A percentile compares a stretch with the other conserved stretches of the same genome.
Evolutionary conservation across 441 rosid genomes (phyloP).

Genomic region (Melianthus villosus): DNA sequence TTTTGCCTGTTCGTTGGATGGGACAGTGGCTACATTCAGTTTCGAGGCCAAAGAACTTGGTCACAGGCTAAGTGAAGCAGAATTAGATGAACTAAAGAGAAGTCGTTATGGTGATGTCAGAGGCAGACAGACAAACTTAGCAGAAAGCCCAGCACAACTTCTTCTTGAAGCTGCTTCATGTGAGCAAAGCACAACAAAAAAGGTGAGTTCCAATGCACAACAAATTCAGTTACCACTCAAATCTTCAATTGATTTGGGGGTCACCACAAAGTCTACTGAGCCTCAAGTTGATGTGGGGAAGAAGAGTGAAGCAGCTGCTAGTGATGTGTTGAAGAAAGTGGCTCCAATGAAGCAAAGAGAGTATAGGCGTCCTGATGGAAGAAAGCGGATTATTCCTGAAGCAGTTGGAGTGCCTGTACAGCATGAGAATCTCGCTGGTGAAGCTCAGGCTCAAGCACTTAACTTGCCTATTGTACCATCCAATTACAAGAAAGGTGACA

Average conservation of each 20-base stretch:
- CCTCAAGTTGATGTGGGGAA: constrained; percentile 37
- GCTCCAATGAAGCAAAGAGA: constrained; percentile 80
- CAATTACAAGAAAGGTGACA: constrained; percentile 29
- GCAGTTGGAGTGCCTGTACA: constrained; percentile 61
- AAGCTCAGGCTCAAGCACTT: constrained; percentile 21
- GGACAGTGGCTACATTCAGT: constrained; percentile 79
- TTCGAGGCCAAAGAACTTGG: constrained; percentile 76
- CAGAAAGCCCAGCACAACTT: constrained; percentile 82
- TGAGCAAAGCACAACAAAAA: constrained; percentile 44
- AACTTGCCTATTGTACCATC: constrained; percentile 26
- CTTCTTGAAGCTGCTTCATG: constrained; percentile 81
- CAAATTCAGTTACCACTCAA: constrained; percentile 33
- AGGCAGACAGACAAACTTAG: constrained; percentile 77
- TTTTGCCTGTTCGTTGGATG: constrained; percentile 92
- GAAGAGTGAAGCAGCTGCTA: constrained; percentile 22
- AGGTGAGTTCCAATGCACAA: constrained; percentile 34
- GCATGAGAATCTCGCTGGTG: constrained; percentile 23
- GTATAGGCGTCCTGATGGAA: constrained; percentile 89
- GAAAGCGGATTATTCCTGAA: constrained; percentile 95
- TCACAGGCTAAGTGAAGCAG: constrained; percentile 46
- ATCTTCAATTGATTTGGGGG: constrained; percentile 33
- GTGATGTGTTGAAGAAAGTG: constrained; percentile 38
- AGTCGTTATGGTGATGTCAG: constrained; percentile 85
- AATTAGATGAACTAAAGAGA: constrained; percentile 77
- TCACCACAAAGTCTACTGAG: constrained; percentile 29